Evolutionary conservation across 2,329 filamentous ascomycete genomes (phyloP), one percentile per base, ranked within the genome.

Genomic region (Cladophialophora psammophila): DNA sequence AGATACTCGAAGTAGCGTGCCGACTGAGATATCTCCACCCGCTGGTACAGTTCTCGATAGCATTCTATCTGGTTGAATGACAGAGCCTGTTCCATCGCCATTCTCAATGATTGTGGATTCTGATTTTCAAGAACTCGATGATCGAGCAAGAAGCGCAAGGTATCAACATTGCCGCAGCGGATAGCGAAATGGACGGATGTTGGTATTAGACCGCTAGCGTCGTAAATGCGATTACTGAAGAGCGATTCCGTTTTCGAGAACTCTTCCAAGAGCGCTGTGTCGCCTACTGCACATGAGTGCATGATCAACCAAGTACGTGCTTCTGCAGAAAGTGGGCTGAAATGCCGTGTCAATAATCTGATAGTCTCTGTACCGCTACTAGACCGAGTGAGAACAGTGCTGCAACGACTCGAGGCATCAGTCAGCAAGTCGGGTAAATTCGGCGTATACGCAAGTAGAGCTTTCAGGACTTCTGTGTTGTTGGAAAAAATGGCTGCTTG

Each of bases 1-100:
- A 57, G 18, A 56, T 55, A 35, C 5, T 36, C 18, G 50, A 63
- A 40, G 32, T 26, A 63, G 31, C 60, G 48, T 57, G 48, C 31
- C 42, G n/a, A n/a, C n/a, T n/a, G n/a, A n/a, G n/a, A 48, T 62
- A 18, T 9, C 6, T 62, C 42, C 9, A 6, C 18, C 32, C 52
- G 50, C 50, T 57, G 50, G 60, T 63, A 63, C 50, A 63, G 60
- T 45, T 55, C 52, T 56, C 53, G 60, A 63, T 57, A 63, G 53
- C 60, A 63, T 38, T 63, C 55, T 53, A 42, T 52, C 38, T 64
- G 61, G 32, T 64, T 64, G 36, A 48, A 64, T 48, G 61, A 58
- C 38, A 64, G 20, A 35, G 61, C 61, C 13, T 58, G 38, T 10
- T 64, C 40, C 36, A 53, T 58, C 53, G 40, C 53, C 36, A 45